These are phyloP conservation scores for Spongispora temasekensis DNA, from an alignment of 1,284 basidiomycete species.

Conservation along the genomic window DNA sequence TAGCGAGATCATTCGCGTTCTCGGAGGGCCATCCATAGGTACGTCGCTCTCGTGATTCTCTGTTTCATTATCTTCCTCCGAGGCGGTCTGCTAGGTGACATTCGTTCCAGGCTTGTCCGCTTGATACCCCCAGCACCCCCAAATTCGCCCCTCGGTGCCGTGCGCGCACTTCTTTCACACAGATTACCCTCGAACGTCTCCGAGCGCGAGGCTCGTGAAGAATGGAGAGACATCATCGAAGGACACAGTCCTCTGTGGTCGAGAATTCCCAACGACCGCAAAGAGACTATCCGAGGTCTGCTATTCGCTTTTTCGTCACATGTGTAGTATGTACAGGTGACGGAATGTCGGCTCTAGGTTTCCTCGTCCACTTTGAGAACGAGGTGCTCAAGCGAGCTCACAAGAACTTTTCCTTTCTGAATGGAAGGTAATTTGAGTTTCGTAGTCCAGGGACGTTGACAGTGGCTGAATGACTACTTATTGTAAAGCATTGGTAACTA, in stretches of 20 bases:
- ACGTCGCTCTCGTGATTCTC: conserved; percentile 8
- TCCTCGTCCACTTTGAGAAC: conserved; percentile 88
- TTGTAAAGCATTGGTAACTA: conserved; percentile 87
- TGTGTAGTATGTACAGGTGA: conserved; percentile 2
- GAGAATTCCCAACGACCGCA: conserved; percentile 89
- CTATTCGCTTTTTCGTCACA: too few species aligned
- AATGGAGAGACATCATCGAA: conserved; percentile 93
- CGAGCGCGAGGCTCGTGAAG: conserved; percentile 79
- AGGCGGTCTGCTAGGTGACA: conserved; percentile 57
- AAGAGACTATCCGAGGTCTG: conserved; percentile 88
- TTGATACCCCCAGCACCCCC: conserved; percentile 69
- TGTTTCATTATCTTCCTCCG: conserved; percentile 6
- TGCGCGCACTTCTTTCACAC: conserved; percentile 78
- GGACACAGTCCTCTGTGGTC: conserved; percentile 84
- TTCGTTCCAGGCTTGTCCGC: conserved; percentile 79
- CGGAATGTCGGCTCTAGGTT: conserved; percentile 51
- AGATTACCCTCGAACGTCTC: conserved; percentile 70
- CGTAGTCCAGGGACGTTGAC: conserved; percentile 10
- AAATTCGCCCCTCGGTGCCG: conserved; percentile 64
- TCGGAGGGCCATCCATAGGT: conserved; percentile 84
- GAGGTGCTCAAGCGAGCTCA: conserved; percentile 86
- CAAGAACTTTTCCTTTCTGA: conserved; percentile 89
- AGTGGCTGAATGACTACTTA: conserved; percentile 6
- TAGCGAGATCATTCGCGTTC: conserved; percentile 81
- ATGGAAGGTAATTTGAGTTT: conserved; percentile 64